Conservation (phyloP, 2,329 filamentous ascomycete genomes). For the Neonectria neomacrospora region DNA sequence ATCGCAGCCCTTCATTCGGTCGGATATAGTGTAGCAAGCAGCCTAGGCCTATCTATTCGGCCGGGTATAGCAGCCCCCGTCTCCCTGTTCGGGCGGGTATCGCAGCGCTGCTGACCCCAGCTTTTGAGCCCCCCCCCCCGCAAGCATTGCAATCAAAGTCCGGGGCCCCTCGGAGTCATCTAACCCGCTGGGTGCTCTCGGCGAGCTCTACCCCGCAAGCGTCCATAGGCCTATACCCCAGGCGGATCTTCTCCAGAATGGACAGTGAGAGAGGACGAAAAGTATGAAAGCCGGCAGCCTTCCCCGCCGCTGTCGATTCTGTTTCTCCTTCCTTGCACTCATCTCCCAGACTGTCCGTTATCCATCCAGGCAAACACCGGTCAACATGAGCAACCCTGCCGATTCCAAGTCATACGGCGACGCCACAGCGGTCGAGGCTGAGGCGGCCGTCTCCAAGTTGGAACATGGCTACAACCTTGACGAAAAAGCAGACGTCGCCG, state of each 20-base stretch:
- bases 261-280: neutral
- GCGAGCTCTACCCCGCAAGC: neutral
- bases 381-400: slow-evolving; percentile 33
- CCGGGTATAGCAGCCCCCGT: no score
- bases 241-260: neutral
- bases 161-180: neutral
- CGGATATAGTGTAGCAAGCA: no score
- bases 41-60: no score
- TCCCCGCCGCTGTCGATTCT: neutral
- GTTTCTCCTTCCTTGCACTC: neutral
- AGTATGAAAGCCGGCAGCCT: slow-evolving; percentile 1
- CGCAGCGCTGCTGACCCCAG: neutral
- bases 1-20: no score
- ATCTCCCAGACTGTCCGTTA: neutral
- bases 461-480: slow-evolving; percentile 38
- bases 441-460: slow-evolving; percentile 13
- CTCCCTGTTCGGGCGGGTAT: no score
- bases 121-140: neutral
- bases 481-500: slow-evolving; percentile 30
- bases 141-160: neutral
- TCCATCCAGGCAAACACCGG: slow-evolving; percentile 14
- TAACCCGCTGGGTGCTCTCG: neutral
- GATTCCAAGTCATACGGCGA: slow-evolving; percentile 29
- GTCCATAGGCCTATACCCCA: neutral
- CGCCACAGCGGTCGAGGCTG: slow-evolving; percentile 29